Percentiles rank a stretch among this genome's conserved stretches.
These are phyloP conservation scores for Amanita brunnescens DNA, from an alignment of 768 basidiomycete species.

Conservation along the genomic window DNA sequence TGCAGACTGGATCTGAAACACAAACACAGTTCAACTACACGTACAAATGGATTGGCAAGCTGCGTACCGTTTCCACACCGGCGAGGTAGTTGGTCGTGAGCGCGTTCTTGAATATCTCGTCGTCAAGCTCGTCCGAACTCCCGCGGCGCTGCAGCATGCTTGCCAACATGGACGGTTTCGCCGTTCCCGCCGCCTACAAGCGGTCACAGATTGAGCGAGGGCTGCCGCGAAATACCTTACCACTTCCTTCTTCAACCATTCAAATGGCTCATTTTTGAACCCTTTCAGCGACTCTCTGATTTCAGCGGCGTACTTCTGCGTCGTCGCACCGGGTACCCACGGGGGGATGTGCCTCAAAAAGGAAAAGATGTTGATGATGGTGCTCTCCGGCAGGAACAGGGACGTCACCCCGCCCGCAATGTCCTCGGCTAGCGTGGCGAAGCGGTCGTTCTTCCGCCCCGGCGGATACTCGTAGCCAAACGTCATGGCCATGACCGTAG, in stretches of 20 bases:
- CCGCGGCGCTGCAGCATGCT: too few relatives aligned
- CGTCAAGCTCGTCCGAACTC: not conserved
- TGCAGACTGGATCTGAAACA: too few relatives aligned
- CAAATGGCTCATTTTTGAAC: constrained; percentile 1
- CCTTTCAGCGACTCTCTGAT: not conserved
- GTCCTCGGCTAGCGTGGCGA: not conserved
- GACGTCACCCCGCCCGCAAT: too few relatives aligned
- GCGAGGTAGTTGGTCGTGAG: not conserved
- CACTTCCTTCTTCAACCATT: not conserved
- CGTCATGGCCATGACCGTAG: not conserved
- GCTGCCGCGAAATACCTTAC: not conserved
- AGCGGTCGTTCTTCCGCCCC: not conserved
- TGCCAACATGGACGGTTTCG: too few relatives aligned
- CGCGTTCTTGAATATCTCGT: not conserved
- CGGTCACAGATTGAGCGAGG: too few relatives aligned
- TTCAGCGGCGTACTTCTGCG: constrained; percentile 2
- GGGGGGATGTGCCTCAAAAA: constrained; percentile 3
- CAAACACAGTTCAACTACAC: too few relatives aligned
- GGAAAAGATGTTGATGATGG: not conserved
- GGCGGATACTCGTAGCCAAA: not conserved
- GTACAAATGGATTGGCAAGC: too few relatives aligned
- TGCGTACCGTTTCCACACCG: too few relatives aligned
- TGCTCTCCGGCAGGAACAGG: not conserved
- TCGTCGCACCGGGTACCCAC: constrained; percentile 8
- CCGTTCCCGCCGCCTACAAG: too few relatives aligned